These are phyloP conservation scores for Penicillium griseofulvum DNA, from an alignment of 2,329 filamentous ascomycete genomes.

Conservation along the genomic window DNA sequence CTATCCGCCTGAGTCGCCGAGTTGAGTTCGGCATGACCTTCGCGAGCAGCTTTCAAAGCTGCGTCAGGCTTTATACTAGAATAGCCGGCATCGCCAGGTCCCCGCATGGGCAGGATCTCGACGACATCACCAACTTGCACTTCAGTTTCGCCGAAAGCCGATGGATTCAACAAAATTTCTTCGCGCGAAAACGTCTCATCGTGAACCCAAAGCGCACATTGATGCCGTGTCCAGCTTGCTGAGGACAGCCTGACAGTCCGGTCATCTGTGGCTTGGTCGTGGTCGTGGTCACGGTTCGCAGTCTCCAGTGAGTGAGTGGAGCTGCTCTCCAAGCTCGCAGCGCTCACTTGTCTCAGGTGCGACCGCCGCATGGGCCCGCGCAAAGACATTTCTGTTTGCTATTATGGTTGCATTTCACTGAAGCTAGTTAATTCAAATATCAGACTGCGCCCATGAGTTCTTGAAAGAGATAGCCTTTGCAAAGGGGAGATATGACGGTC, in stretches of 20 bases:
- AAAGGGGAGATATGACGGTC: conserved; percentile 2
- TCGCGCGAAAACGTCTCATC: conserved; percentile 76
- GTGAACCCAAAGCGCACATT: conserved; percentile 56
- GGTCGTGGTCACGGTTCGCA: conserved; percentile 28
- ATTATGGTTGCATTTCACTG: conserved; percentile 22
- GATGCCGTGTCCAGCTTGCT: conserved; percentile 30
- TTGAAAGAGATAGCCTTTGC: conserved; percentile 1
- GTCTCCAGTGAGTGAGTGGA: conserved; percentile 33
- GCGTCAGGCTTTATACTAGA: conserved; percentile 30
- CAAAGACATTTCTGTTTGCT: conserved; percentile 35
- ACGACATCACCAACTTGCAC: conserved; percentile 68
- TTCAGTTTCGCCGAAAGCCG: conserved; percentile 62
- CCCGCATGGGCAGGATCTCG: conserved; percentile 62
- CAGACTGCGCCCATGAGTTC: not conserved
- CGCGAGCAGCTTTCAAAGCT: conserved; percentile 26
- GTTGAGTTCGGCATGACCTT: conserved; percentile 29
- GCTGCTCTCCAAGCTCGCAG: conserved; percentile 38
- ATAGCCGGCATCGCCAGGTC: conserved; percentile 43
- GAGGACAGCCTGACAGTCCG: conserved; percentile 25
- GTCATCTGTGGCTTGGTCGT: conserved; percentile 28
- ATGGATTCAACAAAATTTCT: conserved; percentile 75
- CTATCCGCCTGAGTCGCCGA: conserved; percentile 21
- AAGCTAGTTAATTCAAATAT: conserved; percentile 3
- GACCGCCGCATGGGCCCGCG: conserved; percentile 41
- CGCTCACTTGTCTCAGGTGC: conserved; percentile 43